A percentile compares a stretch with the other conserved stretches of the same genome.
Evolutionary conservation across 208 protist species (phyloP).

Genomic region (Trypanosoma congolense): DNA sequence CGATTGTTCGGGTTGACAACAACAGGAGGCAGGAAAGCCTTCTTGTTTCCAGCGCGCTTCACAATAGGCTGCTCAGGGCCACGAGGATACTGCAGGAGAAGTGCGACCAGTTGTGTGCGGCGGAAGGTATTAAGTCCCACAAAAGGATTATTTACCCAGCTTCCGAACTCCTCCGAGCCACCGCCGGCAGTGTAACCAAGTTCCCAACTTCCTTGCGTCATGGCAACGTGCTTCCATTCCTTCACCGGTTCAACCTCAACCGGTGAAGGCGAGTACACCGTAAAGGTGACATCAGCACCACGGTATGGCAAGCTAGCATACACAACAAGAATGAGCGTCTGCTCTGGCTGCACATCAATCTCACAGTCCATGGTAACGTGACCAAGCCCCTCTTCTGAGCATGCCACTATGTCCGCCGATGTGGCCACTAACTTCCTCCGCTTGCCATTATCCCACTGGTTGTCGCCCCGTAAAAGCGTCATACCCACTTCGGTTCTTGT

Average conservation of each 20-base stretch:
- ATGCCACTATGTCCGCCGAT: constrained; percentile 46
- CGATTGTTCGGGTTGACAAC: constrained; percentile 57
- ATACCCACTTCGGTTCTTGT: constrained; percentile 55
- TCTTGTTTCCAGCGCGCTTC: constrained; percentile 55
- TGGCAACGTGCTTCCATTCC: constrained; percentile 63
- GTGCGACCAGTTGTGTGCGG: constrained; percentile 55
- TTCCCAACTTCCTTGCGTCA: constrained; percentile 71
- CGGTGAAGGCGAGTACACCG: constrained; percentile 48
- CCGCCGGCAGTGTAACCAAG: constrained; percentile 80
- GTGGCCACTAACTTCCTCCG: constrained; percentile 52
- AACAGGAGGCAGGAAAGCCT: constrained; percentile 59
- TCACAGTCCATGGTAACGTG: constrained; percentile 37
- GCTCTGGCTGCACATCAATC: constrained; percentile 35
- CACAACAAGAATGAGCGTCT: constrained; percentile 64
- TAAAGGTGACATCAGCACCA: constrained; percentile 59
- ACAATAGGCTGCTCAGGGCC: constrained; percentile 67
- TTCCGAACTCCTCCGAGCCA: constrained; percentile 46
- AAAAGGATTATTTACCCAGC: constrained; percentile 90
- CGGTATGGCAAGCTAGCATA: constrained; percentile 71
- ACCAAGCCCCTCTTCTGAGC: constrained; percentile 28
- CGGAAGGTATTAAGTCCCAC: constrained; percentile 58
- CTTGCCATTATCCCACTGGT: constrained; percentile 35
- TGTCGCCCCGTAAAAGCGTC: constrained; percentile 45
- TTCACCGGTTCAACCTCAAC: constrained; percentile 50
- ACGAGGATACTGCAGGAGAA: constrained; percentile 79